Evolutionary conservation across 768 basidiomycete genomes (phyloP).

Genomic region (Phallus indusiatus): DNA sequence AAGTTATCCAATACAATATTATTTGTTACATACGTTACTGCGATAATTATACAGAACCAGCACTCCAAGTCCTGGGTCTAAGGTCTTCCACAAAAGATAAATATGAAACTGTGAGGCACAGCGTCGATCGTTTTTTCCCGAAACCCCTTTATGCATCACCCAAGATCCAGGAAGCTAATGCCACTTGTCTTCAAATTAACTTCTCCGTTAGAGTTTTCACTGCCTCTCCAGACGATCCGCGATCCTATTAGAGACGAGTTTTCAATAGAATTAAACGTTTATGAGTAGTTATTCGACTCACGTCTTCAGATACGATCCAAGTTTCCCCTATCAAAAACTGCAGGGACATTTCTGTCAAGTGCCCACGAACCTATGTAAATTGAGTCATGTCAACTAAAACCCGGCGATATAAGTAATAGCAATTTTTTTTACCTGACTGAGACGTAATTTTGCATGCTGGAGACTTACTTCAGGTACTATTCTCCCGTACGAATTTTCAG

Average conservation of each 20-base stretch:
- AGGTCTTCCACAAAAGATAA: too few relatives aligned
- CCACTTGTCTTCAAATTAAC: background rate
- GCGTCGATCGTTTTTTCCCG: too few relatives aligned
- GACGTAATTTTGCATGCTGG: constrained; percentile 62
- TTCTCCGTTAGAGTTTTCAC: background rate
- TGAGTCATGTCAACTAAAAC: background rate
- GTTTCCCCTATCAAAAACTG: constrained; percentile 78
- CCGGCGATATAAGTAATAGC: background rate
- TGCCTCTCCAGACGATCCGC: background rate
- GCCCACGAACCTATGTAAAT: constrained; percentile 35
- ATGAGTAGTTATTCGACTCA: background rate
- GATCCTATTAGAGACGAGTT: background rate
- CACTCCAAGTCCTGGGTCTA: too few relatives aligned
- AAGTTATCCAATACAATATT: too few relatives aligned
- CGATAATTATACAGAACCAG: too few relatives aligned
- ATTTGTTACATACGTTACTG: too few relatives aligned
- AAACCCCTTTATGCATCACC: too few relatives aligned
- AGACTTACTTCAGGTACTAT: constrained; percentile 62
- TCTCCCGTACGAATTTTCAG: constrained; percentile 73
- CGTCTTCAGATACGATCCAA: constrained; percentile 36
- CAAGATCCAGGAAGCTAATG: background rate
- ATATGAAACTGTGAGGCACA: too few relatives aligned
- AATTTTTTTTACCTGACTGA: constrained; percentile 36
- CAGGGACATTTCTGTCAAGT: constrained; percentile 31
- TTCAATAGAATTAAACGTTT: background rate